These are phyloP conservation scores for Solanum dulcamara DNA, from an alignment of 257 asterid species.

Conservation along the genomic window DNA sequence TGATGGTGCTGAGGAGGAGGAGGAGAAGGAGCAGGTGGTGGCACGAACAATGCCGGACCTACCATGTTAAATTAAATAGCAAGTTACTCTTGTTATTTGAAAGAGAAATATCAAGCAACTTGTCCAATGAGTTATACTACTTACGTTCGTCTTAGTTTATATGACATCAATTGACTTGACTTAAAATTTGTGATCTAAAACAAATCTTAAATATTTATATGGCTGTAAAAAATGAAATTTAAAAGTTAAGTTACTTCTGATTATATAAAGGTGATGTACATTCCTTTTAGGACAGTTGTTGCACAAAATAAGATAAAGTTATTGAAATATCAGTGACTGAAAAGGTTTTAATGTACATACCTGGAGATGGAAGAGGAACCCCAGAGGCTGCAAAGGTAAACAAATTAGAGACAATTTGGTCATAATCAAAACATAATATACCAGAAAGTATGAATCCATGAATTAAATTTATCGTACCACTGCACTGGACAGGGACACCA, in stretches of 20 bases:
- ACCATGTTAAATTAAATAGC: background rate
- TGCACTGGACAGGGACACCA: conserved; percentile 55
- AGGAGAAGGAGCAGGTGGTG: conserved; percentile 32
- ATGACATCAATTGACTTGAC: too few species aligned
- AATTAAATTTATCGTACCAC: conserved; percentile 17
- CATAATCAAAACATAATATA: background rate
- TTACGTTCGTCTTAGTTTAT: too few species aligned
- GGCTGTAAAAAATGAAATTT: too few species aligned
- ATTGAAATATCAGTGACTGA: background rate
- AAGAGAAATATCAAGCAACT: too few species aligned
- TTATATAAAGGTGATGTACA: too few species aligned
- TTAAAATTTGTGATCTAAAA: too few species aligned
- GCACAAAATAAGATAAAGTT: background rate
- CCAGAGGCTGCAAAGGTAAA: conserved; percentile 47
- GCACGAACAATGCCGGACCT: conserved; percentile 52
- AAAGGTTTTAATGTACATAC: too few species aligned
- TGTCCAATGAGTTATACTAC: too few species aligned
- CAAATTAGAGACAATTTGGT: background rate
- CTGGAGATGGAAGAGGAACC: conserved; percentile 72
- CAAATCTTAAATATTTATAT: too few species aligned
- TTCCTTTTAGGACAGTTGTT: too few species aligned
- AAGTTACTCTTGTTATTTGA: background rate
- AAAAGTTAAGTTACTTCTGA: background rate
- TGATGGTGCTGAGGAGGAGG: background rate
- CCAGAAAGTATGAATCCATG: background rate